Base-by-base conservation (phyloP, 192 early-diverging fungal species). In the Umbelopsis vinacea region DNA sequence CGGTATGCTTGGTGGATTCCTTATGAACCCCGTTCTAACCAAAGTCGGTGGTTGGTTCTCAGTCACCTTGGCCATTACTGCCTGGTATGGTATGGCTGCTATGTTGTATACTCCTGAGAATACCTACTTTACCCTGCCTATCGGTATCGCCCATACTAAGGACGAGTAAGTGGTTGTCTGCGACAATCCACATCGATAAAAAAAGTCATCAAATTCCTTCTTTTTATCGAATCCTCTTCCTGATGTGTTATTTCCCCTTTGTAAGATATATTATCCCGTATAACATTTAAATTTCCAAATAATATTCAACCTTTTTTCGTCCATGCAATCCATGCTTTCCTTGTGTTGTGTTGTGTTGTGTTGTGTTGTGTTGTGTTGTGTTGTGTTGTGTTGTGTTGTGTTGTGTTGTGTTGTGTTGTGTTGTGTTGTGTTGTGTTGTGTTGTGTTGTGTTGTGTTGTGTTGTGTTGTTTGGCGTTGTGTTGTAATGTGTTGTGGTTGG, bases 31-130 rank as follows among this genome's bases (percentile, higher is more conserved):
- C 21, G 23, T 37, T 0, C 11, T 63, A 1, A 57, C 60, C 12
- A 52, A 52, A 17, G 55, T 48, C 66, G 53, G 67, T 23, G 76
- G 76, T 21, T 77, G 76, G 76, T 60, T 77, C 54, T 70, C 67
- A 15, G 53, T 77, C 38, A 69, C 66, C n/a, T 54, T 77, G n/a
- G 21, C 53, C 29, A 3, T 69, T 26, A 77, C 76, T 26, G 76
- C 76, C 14, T 77, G 68, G 67, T 77, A 77, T 37, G 37, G 72
- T 8, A 66, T 46, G 19, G 22, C 35, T 70, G 71, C 76, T 26
- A 60, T 77, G 10, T 17, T 76, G 6, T 76, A 37, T 43, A 60
- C 48, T 9, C 35, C 45, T 11, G 52, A 67, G 9, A 60, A n/a
- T 23, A 72, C 70, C 5, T 68, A 54, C 43, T 52, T 76, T 14